Conservation (phyloP, 1,284 basidiomycete genomes). For the Cystobasidium slooffiae region DNA sequence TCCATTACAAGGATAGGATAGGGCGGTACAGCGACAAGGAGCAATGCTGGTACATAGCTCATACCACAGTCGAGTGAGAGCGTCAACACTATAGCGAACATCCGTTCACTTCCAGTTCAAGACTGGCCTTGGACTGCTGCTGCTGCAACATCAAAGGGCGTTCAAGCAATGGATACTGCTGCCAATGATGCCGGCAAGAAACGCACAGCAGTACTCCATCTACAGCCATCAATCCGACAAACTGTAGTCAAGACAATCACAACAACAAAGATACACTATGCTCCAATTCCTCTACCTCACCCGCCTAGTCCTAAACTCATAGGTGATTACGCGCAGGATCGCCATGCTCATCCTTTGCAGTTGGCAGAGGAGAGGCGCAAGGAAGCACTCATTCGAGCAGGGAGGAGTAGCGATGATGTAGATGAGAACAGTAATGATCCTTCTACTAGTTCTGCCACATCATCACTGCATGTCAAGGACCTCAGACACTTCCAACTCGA, state of each 20-base stretch:
- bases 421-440: background rate
- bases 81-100: too few relatives aligned
- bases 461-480: background rate
- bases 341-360: constrained; percentile 6
- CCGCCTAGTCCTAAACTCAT: constrained; percentile 35
- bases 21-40: too few relatives aligned
- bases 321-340: constrained; percentile 43
- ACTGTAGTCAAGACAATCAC: constrained; percentile 54
- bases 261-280: constrained; percentile 52
- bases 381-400: background rate
- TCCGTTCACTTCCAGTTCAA: too few relatives aligned
- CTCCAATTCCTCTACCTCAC: constrained; percentile 52
- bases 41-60: too few relatives aligned
- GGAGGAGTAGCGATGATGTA: background rate
- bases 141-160: too few relatives aligned
- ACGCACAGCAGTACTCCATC: constrained; percentile 42
- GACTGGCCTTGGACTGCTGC: too few relatives aligned
- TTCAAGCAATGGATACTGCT: too few relatives aligned
- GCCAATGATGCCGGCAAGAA: background rate
- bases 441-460: background rate
- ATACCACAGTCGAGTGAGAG: too few relatives aligned
- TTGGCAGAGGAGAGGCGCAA: constrained; percentile 13
- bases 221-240: constrained; percentile 50
- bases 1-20: too few relatives aligned
- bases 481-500: constrained; percentile 12